Base-by-base conservation (phyloP, 140 eudicot species). In the Anethum foeniculum region DNA sequence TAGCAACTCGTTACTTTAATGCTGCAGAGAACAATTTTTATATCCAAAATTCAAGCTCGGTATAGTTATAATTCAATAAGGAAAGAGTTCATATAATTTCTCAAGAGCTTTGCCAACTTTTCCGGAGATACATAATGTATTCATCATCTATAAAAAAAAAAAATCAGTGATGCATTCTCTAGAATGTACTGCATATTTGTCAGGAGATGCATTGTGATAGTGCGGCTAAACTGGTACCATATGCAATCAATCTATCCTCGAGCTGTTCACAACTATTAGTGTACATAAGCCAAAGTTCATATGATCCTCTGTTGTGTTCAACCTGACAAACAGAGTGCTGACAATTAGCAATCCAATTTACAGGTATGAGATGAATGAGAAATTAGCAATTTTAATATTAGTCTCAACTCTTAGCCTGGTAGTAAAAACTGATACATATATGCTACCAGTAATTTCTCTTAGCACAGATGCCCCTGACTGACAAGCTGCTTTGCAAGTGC, bases 211-310 rank as follows among this genome's bases (percentile, higher is more conserved):
- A 76, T 84, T 83, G 41, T 30, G 88, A 88, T 27, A 92, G 89
- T 23, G 86, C 85, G 6, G 85, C 73, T 27, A 92, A 83, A 36
- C 93, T 92, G 67, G 83, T 77, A 44, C 83, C 84, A 80, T 86
- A 92, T 21, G 85, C 93, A 71, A 73, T 78, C 73, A 92, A 84
- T 27, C 89, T 85, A 78, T 92, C 90, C 30, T 82, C 80, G 5
- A 90, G 86, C 62, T 81, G 86, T 39, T 75, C 82, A 34, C 94
- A 90, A 83, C 97, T 90, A 27, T 86, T 92, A 60, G 90, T 88
- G 88, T 88, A 88, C 88, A 90, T 77, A 52, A 92, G 93, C 97
- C 93, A 85, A n/a, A 88, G 90, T 83, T 92, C 97, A 78, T 91
- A 91, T 21, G 94, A 89, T 44, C 80, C 62, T 58, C 76, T 65